A percentile compares a stretch with the other conserved stretches of the same genome.
Conservation (phyloP, 140 eudicot species). For the Ambrosia hybrid region DNA sequence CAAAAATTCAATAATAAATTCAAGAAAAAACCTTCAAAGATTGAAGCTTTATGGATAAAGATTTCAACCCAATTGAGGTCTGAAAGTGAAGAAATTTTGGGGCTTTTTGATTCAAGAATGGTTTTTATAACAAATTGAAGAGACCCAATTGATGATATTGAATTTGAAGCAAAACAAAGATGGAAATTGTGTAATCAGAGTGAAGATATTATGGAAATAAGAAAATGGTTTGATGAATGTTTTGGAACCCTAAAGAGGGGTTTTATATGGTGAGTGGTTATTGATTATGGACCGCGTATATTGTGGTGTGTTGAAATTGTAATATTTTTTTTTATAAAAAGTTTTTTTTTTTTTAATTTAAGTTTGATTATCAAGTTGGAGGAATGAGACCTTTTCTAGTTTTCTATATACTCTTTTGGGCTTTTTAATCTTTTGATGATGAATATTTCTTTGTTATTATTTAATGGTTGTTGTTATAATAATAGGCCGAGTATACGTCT, state of each 20-base stretch:
- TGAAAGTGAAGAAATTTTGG: background rate
- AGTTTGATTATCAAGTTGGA: background rate
- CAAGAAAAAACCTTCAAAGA: background rate
- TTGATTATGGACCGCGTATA: slow-evolving; percentile 38
- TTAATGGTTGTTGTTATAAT: background rate
- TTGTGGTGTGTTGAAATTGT: slow-evolving; percentile 22
- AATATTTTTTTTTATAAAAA: background rate
- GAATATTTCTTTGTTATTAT: background rate
- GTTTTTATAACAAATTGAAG: background rate
- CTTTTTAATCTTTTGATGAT: slow-evolving; percentile 9
- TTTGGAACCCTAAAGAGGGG: slow-evolving; percentile 24
- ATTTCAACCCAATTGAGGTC: background rate
- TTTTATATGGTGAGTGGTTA: slow-evolving; percentile 16
- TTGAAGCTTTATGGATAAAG: background rate
- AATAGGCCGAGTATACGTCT: background rate
- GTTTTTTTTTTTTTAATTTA: background rate
- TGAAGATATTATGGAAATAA: background rate
- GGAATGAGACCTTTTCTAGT: slow-evolving; percentile 8
- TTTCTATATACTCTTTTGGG: background rate
- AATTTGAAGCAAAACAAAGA: background rate
- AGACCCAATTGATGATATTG: background rate
- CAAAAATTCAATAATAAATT: background rate
- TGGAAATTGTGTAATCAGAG: background rate
- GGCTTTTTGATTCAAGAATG: background rate
- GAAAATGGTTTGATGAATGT: background rate